Base-by-base conservation (phyloP, 2,329 filamentous ascomycete species). In the Arthrinium phaeospermum region DNA sequence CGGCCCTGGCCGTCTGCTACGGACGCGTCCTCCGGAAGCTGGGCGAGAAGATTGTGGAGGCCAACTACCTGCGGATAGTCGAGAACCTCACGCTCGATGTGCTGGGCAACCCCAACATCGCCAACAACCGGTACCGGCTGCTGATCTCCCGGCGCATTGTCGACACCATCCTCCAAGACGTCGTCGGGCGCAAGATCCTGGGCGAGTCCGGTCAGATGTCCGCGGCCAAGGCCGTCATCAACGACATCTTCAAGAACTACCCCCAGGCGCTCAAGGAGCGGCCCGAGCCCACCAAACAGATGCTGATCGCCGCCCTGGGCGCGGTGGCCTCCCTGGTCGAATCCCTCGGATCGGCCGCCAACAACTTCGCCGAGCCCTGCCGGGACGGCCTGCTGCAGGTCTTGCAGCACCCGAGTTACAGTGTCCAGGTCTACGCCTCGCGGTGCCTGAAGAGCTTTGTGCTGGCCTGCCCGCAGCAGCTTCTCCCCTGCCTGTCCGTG, bases 331-430 rank as follows among this genome's bases (percentile, higher is more conserved):
- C 94, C 4, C 85, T 99, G 46, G 93, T 98, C 73, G 86, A 88
- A 53, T 92, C 90, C 0, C 87, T 99, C 4, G 96, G 95, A 4
- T 96, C 96, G 27, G 95, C 95, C 2, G 89, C 94, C 46, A 93
- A 91, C 74, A 86, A 86, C 70, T 91, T 98, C 76, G 93, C 94
- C 10, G 97, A 99, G 75, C 81, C 88, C 19, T 97, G 94, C 80
- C 90, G 96, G 69, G 96, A 99, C 81, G 93, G 93, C 4, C 85
- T 99, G 45, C 86, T 98, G 51, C 95, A 98, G 80, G 94, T 98
- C 7, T 86, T 98, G 37, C 94, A 97, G 77, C 96, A 99, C 82
- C 94, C 95, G 0, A 98, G 94, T 82, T 98, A 98, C 82, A 96
- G 95, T 5, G 96, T 99, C 2, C 96, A 99, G 79, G 91, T 98